These are phyloP conservation scores for Ustilago cynodontis DNA, from an alignment of 1,284 basidiomycete species.

Conservation along the genomic window DNA sequence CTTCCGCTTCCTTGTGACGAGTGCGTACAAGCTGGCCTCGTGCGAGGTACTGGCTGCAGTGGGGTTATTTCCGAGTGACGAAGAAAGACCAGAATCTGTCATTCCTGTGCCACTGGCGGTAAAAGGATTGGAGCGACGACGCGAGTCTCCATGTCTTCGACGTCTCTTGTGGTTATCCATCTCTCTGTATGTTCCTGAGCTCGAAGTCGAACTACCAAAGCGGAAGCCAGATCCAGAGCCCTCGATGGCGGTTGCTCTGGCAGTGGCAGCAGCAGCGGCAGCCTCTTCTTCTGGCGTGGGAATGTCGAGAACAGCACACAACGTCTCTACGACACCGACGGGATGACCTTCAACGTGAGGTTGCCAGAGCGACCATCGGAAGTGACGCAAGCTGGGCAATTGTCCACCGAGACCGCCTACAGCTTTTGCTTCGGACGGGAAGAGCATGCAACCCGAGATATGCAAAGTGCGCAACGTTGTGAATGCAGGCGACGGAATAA, in stretches of 20 bases:
- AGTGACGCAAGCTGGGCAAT: conserved; percentile 50
- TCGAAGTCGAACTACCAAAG: conserved; percentile 37
- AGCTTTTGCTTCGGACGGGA: conserved; percentile 49
- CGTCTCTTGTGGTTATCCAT: conserved; percentile 39
- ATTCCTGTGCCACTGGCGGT: conserved; percentile 27
- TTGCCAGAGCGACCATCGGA: conserved; percentile 57
- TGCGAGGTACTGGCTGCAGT: conserved; percentile 26
- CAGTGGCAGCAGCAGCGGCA: conserved; percentile 31
- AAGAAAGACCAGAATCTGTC: conserved; percentile 38
- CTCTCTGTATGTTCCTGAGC: conserved; percentile 48
- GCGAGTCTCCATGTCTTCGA: conserved; percentile 36
- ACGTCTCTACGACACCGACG: conserved; percentile 47
- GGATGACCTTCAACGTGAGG: conserved; percentile 56
- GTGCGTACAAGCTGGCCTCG: conserved; percentile 45
- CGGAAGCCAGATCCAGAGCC: conserved; percentile 37
- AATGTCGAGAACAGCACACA: conserved; percentile 51
- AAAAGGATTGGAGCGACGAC: conserved; percentile 43
- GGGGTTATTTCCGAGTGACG: conserved; percentile 28
- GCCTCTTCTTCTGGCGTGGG: conserved; percentile 49
- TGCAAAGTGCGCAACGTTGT: conserved; percentile 49
- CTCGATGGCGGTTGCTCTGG: conserved; percentile 22
- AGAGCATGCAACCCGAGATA: conserved; percentile 61
- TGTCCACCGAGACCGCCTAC: conserved; percentile 51
- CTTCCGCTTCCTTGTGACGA: conserved; percentile 51
- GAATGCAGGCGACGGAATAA: conserved; percentile 49